Conservation (phyloP, 2,329 filamentous ascomycete genomes). For the Trichoderma harzianum region DNA sequence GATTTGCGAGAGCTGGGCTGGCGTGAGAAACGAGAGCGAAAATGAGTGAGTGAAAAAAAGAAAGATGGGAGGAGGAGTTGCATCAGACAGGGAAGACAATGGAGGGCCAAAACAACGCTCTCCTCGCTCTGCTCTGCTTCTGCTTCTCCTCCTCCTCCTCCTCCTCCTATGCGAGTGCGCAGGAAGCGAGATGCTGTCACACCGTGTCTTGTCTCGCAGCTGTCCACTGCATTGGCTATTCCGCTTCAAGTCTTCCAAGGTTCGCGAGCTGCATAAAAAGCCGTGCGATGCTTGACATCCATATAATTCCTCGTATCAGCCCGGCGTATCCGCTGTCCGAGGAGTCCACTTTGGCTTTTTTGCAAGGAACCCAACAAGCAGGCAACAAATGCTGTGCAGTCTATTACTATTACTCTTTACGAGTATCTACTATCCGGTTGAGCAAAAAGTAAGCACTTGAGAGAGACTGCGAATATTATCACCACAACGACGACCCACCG, state of each 20-base stretch:
- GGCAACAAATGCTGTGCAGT: neutral
- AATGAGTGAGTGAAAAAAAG: too few species aligned
- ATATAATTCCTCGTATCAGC: neutral
- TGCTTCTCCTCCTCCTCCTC: too few species aligned
- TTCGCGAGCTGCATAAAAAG: neutral
- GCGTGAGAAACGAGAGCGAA: too few species aligned
- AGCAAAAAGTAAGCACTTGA: conserved; percentile 7
- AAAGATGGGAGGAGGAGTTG: neutral
- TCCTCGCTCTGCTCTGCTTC: neutral
- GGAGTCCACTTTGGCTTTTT: neutral
- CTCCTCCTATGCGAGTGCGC: neutral
- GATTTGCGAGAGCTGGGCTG: neutral
- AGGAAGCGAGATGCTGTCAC: conserved; percentile 11
- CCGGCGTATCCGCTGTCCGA: conserved; percentile 3
- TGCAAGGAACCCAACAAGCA: neutral
- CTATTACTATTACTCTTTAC: neutral
- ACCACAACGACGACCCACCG: neutral
- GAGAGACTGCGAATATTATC: neutral
- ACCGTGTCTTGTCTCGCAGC: conserved; percentile 14
- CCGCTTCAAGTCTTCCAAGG: neutral
- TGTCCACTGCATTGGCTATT: neutral
- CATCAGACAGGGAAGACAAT: neutral
- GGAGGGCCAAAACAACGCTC: neutral
- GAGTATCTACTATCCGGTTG: neutral
- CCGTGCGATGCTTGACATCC: neutral